A percentile compares a stretch with the other conserved stretches of the same genome.
Conservation (phyloP, 2,329 filamentous ascomycete genomes). For the Fusarium pseudocircinatum region DNA sequence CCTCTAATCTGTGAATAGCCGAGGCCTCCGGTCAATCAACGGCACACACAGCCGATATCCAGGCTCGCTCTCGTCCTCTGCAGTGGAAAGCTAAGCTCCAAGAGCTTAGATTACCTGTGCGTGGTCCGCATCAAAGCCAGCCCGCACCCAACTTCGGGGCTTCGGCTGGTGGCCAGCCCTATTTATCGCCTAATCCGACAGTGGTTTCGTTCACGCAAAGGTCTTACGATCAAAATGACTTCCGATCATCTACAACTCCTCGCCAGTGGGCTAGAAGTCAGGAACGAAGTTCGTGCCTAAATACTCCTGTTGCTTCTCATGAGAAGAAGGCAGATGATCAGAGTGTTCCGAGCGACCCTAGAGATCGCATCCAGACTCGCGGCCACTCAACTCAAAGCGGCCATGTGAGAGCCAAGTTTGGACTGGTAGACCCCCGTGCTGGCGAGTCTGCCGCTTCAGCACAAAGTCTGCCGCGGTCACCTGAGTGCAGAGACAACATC, state of each 20-base stretch:
- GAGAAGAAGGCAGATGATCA: neutral
- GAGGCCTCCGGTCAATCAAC: neutral
- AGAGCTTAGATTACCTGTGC: rapidly evolving
- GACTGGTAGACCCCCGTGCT: neutral
- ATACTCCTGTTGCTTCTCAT: no score
- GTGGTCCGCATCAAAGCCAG: neutral
- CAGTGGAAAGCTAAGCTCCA: neutral
- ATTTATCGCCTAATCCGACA: neutral
- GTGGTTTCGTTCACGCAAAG: neutral
- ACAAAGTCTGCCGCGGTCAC: neutral
- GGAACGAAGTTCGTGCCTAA: neutral
- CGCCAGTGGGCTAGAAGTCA: neutral
- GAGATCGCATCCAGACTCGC: neutral
- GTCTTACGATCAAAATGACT: neutral
- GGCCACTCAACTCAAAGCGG: neutral
- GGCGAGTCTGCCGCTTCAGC: neutral
- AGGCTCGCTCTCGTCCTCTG: neutral
- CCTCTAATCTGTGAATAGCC: neutral
- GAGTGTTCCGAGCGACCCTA: neutral
- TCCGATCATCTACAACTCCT: rapidly evolving
- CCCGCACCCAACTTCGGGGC: neutral
- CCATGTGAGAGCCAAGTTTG: neutral
- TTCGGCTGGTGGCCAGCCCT: neutral
- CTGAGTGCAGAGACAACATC: neutral
- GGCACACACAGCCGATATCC: neutral